Base-by-base conservation (phyloP, 768 basidiomycete genomes). In the Calvatia gigantea region DNA sequence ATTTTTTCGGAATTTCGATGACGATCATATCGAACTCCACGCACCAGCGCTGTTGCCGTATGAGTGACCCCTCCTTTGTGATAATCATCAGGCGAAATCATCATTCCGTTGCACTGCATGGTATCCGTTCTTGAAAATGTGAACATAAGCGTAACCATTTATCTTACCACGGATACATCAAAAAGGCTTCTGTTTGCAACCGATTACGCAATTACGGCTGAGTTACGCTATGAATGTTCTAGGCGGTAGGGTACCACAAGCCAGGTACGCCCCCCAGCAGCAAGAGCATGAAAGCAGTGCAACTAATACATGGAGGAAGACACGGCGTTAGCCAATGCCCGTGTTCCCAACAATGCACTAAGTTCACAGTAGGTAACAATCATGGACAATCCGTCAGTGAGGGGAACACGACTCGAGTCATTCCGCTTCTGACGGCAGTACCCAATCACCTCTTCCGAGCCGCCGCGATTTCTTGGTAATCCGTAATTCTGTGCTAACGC, bases 401-500 rank as follows among this genome's bases (percentile, higher is more conserved):
- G 28, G 19, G 32, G 51, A 21, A 27, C 35, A 31, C 11, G 50
- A 50, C 63, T 67, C 61, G 64, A 68, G 66, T 70, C 65, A 69
- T 64, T 68, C 68, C 70, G 70, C 65, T 61, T 46, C 38, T 52
- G 41, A 41, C 60, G 60, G 59, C 52, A 49, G 52, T 31, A 5
- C 35, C 35, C 15, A 47, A 32, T 19, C 8, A 31, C 6, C 19
- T 29, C 21, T 32, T 3, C 19, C 7, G 21, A 17, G 29, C 31
- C 14, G 33, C 31, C 25, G 51, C 23, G 25, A 44, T 32, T 29
- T 28, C 42, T 57, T 54, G 43, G 54, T 12, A 50, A 37, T 23
- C 48, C 48, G n/a, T n/a, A n/a, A 39, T 54, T 41, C 56, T 49
- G 59, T 51, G 27, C 11, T 38, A 31, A 41, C 21, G 41, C 43